These are phyloP conservation scores for Phylloboletellus chloephorus DNA, from an alignment of 1,284 basidiomycete species.

Conservation along the genomic window DNA sequence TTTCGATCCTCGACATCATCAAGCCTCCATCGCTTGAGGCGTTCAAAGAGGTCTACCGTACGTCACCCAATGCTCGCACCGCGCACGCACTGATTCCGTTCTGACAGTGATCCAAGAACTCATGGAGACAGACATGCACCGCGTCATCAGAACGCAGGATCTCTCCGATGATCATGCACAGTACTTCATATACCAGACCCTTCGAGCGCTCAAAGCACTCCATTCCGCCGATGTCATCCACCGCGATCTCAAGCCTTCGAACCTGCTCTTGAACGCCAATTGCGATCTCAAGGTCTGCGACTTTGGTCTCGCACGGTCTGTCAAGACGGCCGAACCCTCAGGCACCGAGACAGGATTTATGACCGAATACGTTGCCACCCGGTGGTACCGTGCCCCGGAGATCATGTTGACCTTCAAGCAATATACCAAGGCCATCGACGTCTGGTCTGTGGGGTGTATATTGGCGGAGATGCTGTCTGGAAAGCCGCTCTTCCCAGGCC, in stretches of 20 bases:
- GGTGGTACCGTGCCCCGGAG: constrained; percentile 92
- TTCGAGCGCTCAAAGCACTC: constrained; percentile 89
- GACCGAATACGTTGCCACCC: constrained; percentile 93
- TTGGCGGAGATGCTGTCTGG: constrained; percentile 95
- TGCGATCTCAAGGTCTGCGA: constrained; percentile 95
- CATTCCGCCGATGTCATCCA: constrained; percentile 95
- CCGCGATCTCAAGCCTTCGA: constrained; percentile 93
- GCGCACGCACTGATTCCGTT: no score
- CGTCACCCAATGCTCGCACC: no score
- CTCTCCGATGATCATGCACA: constrained; percentile 76
- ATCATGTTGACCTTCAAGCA: constrained; percentile 97
- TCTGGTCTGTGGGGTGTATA: constrained; percentile 97
- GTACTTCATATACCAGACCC: constrained; percentile 82
- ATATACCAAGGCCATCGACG: constrained; percentile 91
- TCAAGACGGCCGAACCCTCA: constrained; percentile 79
- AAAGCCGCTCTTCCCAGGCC: constrained; percentile 91
- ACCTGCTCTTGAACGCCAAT: constrained; percentile 92
- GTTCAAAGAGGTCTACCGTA: constrained; percentile 91
- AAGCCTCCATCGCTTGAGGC: constrained; percentile 82
- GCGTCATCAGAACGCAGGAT: constrained; percentile 74
- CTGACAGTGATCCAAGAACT: constrained; percentile 66
- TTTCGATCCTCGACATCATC: constrained; percentile 93
- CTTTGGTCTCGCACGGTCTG: constrained; percentile 86
- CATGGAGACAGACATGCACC: constrained; percentile 72
- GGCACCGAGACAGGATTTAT: constrained; percentile 85